Base-by-base conservation (phyloP, 345 rosid species). In the Turnera subulata region DNA sequence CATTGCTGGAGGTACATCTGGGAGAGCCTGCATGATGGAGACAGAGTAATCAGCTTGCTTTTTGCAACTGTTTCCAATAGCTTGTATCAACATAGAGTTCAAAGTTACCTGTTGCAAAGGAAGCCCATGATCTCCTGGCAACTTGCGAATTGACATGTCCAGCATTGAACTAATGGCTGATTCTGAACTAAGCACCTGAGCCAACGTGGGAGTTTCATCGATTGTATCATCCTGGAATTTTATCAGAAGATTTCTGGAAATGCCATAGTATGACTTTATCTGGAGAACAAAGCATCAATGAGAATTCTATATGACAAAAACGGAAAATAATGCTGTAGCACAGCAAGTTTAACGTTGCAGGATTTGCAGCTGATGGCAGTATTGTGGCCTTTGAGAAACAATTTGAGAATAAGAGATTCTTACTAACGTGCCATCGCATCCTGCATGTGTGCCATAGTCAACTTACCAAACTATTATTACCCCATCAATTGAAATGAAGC, bases 1-100 rank as follows among this genome's bases (percentile, higher is more conserved):
- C 97, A 93, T 87, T 69, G 89, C 89, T 19, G 99, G 99, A 40
- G 99, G 92, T 49, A 93, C 95, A 75, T 89, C 99, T 7, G 97
- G 97, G 32, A 89, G 72, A 14, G 84, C 87, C 99, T 93, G 76
- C 57, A 39, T 67, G 48, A 69, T 50, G 39, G 56, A 58, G 40
- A 35, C 23, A 35, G 17, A 12, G 21, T 54, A 53, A 57, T 32
- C 22, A 45, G 43, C 42, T 47, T 32, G 43, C 50, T 43, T 25
- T 10, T 12, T 2, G 4, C 45, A 15, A 42, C 16, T 16, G n/a
- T 42, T 42, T 29, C 35, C 35, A 4, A 29, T 29, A 29, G 35
- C 35, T 29, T 29, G 7, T 16, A 2, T 17, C 7, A 21, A 6
- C 4, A 8, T 52, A 55, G 42, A 61, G 50, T 15, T 49, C n/a